A percentile compares a stretch with the other conserved stretches of the same genome.
Conservation (phyloP, 441 rosid genomes). For the Aleurites moluccanus region DNA sequence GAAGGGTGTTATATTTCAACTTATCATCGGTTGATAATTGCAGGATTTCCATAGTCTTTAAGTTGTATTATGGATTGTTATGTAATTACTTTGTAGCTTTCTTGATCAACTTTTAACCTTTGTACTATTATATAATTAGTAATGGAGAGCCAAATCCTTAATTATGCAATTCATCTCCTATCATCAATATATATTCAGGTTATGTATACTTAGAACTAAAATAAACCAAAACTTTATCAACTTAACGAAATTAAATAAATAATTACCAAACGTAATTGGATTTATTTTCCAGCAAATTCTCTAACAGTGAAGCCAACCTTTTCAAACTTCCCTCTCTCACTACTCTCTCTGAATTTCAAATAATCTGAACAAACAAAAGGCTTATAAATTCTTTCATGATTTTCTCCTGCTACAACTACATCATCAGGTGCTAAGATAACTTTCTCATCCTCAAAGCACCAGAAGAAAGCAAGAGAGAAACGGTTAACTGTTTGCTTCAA, state of each 20-base stretch:
- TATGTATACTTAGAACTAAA: too few relatives aligned
- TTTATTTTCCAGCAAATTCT: constrained; percentile 43
- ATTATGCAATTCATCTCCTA: too few relatives aligned
- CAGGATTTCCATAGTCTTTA: constrained; percentile 15
- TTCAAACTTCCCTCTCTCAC: constrained; percentile 51
- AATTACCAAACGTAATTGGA: too few relatives aligned
- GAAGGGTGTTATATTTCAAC: constrained; percentile 22
- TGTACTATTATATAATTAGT: too few relatives aligned
- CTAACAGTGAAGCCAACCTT: constrained; percentile 52
- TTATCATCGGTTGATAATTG: constrained; percentile 10
- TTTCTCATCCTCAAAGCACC: constrained; percentile 59
- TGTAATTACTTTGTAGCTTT: constrained; percentile 1
- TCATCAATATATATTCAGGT: too few relatives aligned
- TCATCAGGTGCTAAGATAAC: constrained; percentile 44
- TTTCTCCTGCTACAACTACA: constrained; percentile 34
- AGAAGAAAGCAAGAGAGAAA: constrained; percentile 50
- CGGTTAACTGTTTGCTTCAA: constrained; percentile 35
- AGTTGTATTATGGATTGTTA: constrained; percentile 12
- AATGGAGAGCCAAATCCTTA: too few relatives aligned
- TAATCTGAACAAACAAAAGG: constrained; percentile 50
- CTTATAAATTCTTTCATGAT: constrained; percentile 30
- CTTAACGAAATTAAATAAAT: not conserved
- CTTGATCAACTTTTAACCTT: constrained; percentile 4
- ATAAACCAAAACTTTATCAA: not conserved
- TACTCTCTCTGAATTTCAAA: constrained; percentile 50